Percentiles rank a stretch among this genome's conserved stretches.
These are phyloP conservation scores for Plasmodium fragile DNA, from an alignment of 169 alveolate genomes.

Conservation along the genomic window DNA sequence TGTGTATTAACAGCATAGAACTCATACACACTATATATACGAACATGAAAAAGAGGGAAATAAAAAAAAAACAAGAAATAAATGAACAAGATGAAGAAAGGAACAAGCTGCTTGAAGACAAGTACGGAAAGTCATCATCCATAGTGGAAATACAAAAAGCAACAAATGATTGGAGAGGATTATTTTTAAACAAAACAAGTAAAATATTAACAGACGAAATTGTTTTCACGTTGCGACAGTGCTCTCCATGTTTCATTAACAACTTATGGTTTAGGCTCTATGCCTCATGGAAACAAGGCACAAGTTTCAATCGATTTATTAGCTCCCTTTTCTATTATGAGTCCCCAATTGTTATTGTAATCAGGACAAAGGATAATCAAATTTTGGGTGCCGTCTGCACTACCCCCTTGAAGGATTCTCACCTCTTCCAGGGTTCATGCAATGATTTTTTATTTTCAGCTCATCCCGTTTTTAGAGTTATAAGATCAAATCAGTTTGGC, in stretches of 20 bases:
- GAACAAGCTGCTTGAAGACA: neutral
- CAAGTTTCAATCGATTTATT: slow-evolving; percentile 70
- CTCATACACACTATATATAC: slow-evolving; percentile 67
- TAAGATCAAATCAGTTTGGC: slow-evolving; percentile 54
- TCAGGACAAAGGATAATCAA: slow-evolving; percentile 72
- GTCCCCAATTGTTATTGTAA: slow-evolving; percentile 61
- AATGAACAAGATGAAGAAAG: slow-evolving; percentile 4
- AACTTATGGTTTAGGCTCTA: slow-evolving; percentile 73
- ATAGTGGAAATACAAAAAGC: slow-evolving; percentile 50
- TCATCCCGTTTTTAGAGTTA: slow-evolving; percentile 58
- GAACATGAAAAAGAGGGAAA: slow-evolving; percentile 57
- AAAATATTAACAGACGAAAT: slow-evolving; percentile 77
- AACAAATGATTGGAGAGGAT: slow-evolving; percentile 70
- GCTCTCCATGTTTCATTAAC: slow-evolving; percentile 65
- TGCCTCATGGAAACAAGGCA: slow-evolving; percentile 77
- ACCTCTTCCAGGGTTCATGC: slow-evolving; percentile 61
- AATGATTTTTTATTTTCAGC: slow-evolving; percentile 74
- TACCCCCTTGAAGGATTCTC: slow-evolving; percentile 75
- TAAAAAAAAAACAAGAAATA: slow-evolving; percentile 6
- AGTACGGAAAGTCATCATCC: slow-evolving; percentile 52
- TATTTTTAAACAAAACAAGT: slow-evolving; percentile 66
- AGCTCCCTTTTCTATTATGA: slow-evolving; percentile 47
- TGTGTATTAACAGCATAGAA: slow-evolving; percentile 50
- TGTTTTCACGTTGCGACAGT: slow-evolving; percentile 66
- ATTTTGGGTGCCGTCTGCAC: slow-evolving; percentile 74